Evolutionary conservation across 129 eudicot genomes (phyloP).

Genomic region (Calendula officinalis): DNA sequence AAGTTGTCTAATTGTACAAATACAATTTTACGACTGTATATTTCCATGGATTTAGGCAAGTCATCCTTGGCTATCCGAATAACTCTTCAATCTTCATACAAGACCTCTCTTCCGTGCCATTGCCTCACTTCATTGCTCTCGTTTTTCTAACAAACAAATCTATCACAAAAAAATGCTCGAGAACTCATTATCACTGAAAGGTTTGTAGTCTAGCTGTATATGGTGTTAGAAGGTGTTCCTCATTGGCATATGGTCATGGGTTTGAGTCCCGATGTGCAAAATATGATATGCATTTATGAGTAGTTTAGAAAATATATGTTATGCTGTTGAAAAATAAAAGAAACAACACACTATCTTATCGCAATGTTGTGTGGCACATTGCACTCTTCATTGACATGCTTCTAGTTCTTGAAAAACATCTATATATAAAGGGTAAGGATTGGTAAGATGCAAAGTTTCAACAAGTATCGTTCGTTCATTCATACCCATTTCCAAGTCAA

Average conservation of each 20-base stretch:
- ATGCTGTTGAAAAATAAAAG: not conserved
- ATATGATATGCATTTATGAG: too few species aligned
- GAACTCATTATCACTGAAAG: not conserved
- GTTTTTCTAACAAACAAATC: not conserved
- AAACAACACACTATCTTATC: not conserved
- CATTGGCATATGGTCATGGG: too few species aligned
- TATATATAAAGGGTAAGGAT: conserved; percentile 23
- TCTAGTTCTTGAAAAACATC: conserved; percentile 10
- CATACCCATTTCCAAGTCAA: conserved; percentile 17
- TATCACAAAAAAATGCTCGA: not conserved
- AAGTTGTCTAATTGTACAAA: not conserved
- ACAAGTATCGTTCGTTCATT: conserved; percentile 22
- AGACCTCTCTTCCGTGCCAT: conserved; percentile 40
- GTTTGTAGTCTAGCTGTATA: too few species aligned
- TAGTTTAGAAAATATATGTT: not conserved
- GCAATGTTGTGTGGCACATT: not conserved
- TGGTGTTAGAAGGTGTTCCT: too few species aligned
- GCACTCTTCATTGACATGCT: conserved; percentile 19
- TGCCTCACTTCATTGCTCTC: conserved; percentile 1
- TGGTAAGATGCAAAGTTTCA: conserved; percentile 23
- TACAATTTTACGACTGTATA: conserved; percentile 1
- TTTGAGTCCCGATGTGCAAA: too few species aligned
- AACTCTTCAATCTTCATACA: conserved; percentile 48
- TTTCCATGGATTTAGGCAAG: conserved; percentile 61
- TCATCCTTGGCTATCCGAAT: conserved; percentile 75